Percentiles rank a stretch among this genome's conserved stretches.
Conservation (phyloP, 1,139 yeast species). For the Nakaseomyces nivariensis region DNA sequence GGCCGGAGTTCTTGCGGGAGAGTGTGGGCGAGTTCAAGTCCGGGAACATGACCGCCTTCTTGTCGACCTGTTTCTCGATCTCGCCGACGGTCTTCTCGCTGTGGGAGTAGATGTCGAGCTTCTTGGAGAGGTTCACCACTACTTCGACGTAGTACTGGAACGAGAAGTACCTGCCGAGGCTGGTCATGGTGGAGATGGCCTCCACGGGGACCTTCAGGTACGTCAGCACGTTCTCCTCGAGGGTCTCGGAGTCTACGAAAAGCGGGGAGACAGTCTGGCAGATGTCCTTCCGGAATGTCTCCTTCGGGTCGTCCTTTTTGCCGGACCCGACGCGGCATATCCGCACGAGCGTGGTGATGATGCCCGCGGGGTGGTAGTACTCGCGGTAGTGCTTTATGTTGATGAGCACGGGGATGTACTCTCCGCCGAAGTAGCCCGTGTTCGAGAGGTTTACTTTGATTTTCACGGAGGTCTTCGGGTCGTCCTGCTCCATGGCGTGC, state of each 20-base stretch:
- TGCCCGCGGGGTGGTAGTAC: conserved; percentile 63
- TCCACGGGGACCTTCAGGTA: conserved; percentile 71
- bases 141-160: conserved; percentile 84
- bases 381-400: conserved; percentile 59
- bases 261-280: conserved; percentile 71
- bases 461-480: conserved; percentile 30
- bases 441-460: conserved; percentile 52
- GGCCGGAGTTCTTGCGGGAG: background rate
- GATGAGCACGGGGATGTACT: conserved; percentile 61
- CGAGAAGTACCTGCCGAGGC: conserved; percentile 55
- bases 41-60: background rate
- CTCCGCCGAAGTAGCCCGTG: conserved; percentile 72
- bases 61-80: background rate
- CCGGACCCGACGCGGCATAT: conserved; percentile 70
- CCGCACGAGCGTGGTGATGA: conserved; percentile 69
- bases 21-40: background rate
- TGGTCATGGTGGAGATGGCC: conserved; percentile 73
- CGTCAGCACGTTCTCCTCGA: conserved; percentile 50
- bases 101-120: conserved; percentile 29
- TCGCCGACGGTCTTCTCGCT: background rate
- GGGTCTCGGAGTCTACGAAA: conserved; percentile 61
- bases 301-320: conserved; percentile 47
- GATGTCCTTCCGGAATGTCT: conserved; percentile 76
- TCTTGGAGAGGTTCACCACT: conserved; percentile 55
- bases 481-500: conserved; percentile 1